These are phyloP conservation scores for Solanum chilense DNA, from an alignment of 257 asterid species.

Conservation along the genomic window DNA sequence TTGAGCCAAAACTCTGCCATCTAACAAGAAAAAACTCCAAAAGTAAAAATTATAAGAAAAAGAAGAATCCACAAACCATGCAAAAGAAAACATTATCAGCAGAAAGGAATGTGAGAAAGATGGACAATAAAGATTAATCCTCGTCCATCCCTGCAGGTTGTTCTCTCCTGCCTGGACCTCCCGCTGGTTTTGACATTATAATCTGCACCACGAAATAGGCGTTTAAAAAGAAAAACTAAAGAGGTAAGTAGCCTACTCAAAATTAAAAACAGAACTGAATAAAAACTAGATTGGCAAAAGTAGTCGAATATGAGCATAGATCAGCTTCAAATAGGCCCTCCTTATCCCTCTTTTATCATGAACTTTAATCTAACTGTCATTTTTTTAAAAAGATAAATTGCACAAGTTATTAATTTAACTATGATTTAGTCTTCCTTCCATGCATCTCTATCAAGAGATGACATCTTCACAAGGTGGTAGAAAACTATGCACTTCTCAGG, in stretches of 20 bases:
- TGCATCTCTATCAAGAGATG: neutral
- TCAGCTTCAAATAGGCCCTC: neutral
- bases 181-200: slow-evolving; percentile 52
- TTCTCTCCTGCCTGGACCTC: slow-evolving; percentile 34
- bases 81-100: neutral
- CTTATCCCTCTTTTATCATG: neutral
- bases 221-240: neutral
- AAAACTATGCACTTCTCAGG: neutral
- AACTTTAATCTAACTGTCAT: neutral
- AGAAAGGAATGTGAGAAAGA: neutral
- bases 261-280: neutral
- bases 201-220: slow-evolving; percentile 17
- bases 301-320: neutral
- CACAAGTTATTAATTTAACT: neutral
- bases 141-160: slow-evolving; percentile 25
- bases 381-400: neutral
- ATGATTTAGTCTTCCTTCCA: neutral
- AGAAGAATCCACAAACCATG: neutral
- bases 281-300: neutral
- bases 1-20: neutral
- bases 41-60: neutral
- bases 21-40: neutral
- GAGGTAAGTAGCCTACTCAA: neutral
- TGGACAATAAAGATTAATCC: slow-evolving; percentile 10
- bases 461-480: neutral